phyloP scores from a whole-genome alignment of 2,329 filamentous ascomycete genomes.

The Beauveria scarabaeidicola region DNA sequence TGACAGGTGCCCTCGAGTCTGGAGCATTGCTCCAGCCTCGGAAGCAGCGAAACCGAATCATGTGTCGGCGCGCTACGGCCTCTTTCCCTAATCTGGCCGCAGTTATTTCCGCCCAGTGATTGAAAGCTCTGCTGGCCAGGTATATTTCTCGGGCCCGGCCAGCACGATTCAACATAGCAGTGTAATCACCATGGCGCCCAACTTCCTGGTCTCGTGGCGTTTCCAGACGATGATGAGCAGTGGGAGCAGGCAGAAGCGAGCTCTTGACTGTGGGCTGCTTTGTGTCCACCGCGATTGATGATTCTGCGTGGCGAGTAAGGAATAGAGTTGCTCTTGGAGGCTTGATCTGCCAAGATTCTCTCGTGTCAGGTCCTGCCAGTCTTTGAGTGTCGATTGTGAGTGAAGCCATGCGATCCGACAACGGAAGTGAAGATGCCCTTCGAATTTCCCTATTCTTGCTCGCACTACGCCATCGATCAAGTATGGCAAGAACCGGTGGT shows the following conservation, averaged over 20 bases:
- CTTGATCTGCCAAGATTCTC: not conserved
- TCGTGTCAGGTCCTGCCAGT: not conserved
- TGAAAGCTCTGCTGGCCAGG: slow-evolving; percentile 35
- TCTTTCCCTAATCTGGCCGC: slow-evolving; percentile 58
- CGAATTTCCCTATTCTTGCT: not conserved
- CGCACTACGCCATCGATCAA: slow-evolving; percentile 17
- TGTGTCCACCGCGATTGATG: not conserved
- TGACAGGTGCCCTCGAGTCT: slow-evolving; percentile 20
- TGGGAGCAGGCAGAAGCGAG: not conserved
- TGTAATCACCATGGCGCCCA: not conserved
- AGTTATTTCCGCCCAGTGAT: slow-evolving; percentile 55
- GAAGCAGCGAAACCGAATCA: slow-evolving; percentile 49
- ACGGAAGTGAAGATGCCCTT: not conserved
- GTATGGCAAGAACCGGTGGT: slow-evolving; percentile 10
- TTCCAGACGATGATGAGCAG: not conserved
- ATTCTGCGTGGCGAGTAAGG: not conserved
- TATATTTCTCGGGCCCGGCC: slow-evolving; percentile 56
- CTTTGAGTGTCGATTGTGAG: not conserved
- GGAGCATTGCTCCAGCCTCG: slow-evolving; percentile 28
- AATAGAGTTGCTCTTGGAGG: not conserved
- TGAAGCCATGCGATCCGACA: not conserved
- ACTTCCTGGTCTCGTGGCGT: not conserved
- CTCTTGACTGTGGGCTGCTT: not conserved
- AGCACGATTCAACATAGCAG: slow-evolving; percentile 39
- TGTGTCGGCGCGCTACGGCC: slow-evolving; percentile 58